Evolutionary conservation across 2,329 filamentous ascomycete genomes (phyloP), one percentile per base, ranked within the genome.

Genomic region (Curvularia eragrostidis): DNA sequence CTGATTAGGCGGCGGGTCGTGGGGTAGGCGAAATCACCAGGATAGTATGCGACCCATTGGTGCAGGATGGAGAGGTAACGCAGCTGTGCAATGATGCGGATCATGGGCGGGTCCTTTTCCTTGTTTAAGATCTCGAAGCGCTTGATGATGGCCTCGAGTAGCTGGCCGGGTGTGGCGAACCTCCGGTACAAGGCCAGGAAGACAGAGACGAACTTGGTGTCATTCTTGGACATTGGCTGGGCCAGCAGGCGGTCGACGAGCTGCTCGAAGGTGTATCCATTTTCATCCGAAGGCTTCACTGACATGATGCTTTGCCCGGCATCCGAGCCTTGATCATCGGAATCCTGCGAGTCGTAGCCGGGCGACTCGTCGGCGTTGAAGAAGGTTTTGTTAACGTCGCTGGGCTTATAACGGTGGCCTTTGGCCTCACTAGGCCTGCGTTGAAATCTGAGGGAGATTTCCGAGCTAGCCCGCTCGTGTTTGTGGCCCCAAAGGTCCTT

Each of bases 141-240:
- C 56, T 88, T 83, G 39, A 96, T 82, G 43, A 98, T 90, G 7
- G 91, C 88, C 39, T 88, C 85, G 51, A 98, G 87, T 4, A 99
- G 83, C 63, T 89, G 85, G 9, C 85, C 84, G 0, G 95, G 95
- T 1, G 93, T 87, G 3, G 92, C 90, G 73, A 99, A 98, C 75
- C 95, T 96, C 61, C 95, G 89, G 77, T 98, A 98, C 13, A 98
- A 82, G 63, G 94, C 97, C 28, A 98, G 82, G 70, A 98, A 98
- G 18, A 96, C 88, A 43, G 93, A 87, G 1, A 87, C 85, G 72
- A 97, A 99, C 75, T 97, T 97, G 56, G 86, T 84, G 72, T 98
- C 95, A n/a, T 89, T 85, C 71, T 91, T 93, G 26, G 91, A 93
- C 80, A 94, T 89, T 34, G 91, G 91, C 61, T 91, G 85, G 0